Evolutionary conservation across 2,329 filamentous ascomycete genomes (phyloP), one percentile per base, ranked within the genome.

Genomic region (Coleophoma crateriformis): DNA sequence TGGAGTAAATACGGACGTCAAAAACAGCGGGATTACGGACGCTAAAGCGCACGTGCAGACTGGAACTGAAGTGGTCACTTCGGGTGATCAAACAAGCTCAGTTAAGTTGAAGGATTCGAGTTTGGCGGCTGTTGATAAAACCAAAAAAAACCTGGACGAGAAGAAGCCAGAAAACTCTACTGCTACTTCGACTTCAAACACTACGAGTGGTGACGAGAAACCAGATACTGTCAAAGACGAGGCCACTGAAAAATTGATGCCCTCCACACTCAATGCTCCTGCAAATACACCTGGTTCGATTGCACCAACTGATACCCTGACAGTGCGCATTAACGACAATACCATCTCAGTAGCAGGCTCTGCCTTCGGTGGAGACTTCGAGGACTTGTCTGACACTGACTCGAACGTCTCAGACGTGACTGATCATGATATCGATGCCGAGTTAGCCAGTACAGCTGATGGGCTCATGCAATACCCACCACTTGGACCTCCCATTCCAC

Each of bases 391-490:
- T 4, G 55, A 59, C 32, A 58, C 59, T 15, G 27, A 45, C 17
- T 59, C 58, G 2, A 50, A 50, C 1, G 42, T 61, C 22, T 58
- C 56, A 1, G 54, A 59, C 13, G 53, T 60, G 10, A 49, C 54
- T 3, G 42, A 45, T 8, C 49, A 42, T 12, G 55, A 33, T 1
- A 42, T 58, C 5, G 58, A 57, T 11, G 60, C 60, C n/a, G 45
- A 33, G 10, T 34, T 57, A 8, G 50, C 53, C 1, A 57, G 58
- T 33, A 54, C 58, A 14, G 58, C 59, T 13, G 52, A 57, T 4
- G 47, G 51, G 39, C 32, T n/a, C 33, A 44, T 11, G 17, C 33
- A 34, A 17, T 52, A 14, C 46, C 53, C 1, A 55, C 58, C 8
- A 59, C 68, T 38, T 17, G 35, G 7, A 38, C 35, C 35, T n/a